Conservation (phyloP, 2,329 filamentous ascomycete genomes). For the Teratosphaeria gauchensis region DNA sequence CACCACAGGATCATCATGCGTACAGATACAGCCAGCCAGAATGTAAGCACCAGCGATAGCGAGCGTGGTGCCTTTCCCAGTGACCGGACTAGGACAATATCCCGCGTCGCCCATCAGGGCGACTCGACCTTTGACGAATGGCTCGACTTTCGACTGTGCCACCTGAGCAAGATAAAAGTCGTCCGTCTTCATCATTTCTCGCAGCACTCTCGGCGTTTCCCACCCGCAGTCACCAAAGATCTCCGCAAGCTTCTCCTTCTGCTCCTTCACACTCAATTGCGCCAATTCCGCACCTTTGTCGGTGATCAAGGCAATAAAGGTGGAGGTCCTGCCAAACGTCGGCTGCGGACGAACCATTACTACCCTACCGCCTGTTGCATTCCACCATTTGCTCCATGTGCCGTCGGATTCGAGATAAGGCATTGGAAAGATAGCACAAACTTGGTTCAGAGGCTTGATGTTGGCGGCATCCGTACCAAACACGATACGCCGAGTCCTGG, state of each 20-base stretch:
- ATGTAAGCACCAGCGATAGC: conserved; percentile 22
- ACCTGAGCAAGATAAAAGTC: too few species aligned
- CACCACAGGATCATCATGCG: conserved; percentile 7
- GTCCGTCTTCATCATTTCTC: too few species aligned
- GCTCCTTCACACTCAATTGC: conserved; percentile 6
- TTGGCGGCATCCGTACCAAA: conserved; percentile 11
- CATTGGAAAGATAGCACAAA: conserved; percentile 18
- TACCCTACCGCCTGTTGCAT: conserved; percentile 15
- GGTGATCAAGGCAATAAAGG: conserved; percentile 5
- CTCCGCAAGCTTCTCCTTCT: conserved; percentile 13
- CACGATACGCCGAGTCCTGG: conserved; percentile 16
- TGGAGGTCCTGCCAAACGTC: background rate
- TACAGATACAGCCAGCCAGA: conserved; percentile 20
- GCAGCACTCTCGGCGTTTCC: too few species aligned
- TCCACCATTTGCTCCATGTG: conserved; percentile 20
- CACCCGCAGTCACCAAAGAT: conserved; percentile 19
- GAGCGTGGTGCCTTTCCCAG: conserved; percentile 24
- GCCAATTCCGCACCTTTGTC: conserved; percentile 2
- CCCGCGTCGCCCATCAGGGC: conserved; percentile 22
- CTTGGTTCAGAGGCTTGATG: conserved; percentile 14
- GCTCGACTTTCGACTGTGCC: conserved; percentile 19
- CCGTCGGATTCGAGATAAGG: conserved; percentile 13
- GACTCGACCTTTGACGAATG: conserved; percentile 17
- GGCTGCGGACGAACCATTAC: conserved; percentile 16
- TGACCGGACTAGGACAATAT: conserved; percentile 19